Evolutionary conservation across 2,329 filamentous ascomycete species (phyloP).

Genomic region (Colletotrichum navitas): DNA sequence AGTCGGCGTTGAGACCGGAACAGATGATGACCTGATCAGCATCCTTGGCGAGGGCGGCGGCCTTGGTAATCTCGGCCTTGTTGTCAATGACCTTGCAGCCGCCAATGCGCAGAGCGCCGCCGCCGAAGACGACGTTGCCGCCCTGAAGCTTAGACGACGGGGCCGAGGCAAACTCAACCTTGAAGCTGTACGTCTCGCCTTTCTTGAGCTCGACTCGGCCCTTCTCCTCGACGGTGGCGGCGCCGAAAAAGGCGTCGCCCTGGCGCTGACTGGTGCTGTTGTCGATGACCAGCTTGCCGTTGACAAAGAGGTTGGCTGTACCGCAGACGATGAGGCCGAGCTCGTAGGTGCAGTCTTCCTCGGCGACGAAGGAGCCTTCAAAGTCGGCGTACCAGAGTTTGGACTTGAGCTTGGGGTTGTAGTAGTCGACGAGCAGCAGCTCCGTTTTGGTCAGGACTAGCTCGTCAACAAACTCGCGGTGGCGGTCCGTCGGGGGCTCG

Average conservation of each 20-base stretch:
- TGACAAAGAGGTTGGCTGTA: constrained; percentile 73
- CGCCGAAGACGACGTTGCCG: constrained; percentile 65
- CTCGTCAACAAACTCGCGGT: constrained; percentile 65
- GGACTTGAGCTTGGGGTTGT: constrained; percentile 65
- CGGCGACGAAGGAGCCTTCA: constrained; percentile 70
- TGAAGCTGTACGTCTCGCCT: constrained; percentile 69
- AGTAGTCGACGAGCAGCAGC: constrained; percentile 63
- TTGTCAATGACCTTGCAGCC: constrained; percentile 69
- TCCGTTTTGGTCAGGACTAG: constrained; percentile 63
- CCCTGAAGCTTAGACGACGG: constrained; percentile 67
- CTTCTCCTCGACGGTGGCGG: constrained; percentile 73
- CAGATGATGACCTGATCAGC: constrained; percentile 84
- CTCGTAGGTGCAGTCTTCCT: constrained; percentile 72
- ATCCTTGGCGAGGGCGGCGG: constrained; percentile 74
- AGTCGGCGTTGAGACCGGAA: constrained; percentile 78
- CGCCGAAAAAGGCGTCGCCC: constrained; percentile 75
- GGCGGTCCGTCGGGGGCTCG: constrained; percentile 63
- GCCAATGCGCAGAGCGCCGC: constrained; percentile 73
- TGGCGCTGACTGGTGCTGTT: constrained; percentile 73
- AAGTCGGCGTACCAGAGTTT: constrained; percentile 70
- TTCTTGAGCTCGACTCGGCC: constrained; percentile 69
- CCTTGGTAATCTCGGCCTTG: constrained; percentile 72
- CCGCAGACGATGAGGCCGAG: constrained; percentile 76
- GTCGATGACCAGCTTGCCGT: constrained; percentile 73
- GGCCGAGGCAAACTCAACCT: constrained; percentile 71